Conservation (phyloP, 768 basidiomycete genomes). For the Pleurotus giganteus region DNA sequence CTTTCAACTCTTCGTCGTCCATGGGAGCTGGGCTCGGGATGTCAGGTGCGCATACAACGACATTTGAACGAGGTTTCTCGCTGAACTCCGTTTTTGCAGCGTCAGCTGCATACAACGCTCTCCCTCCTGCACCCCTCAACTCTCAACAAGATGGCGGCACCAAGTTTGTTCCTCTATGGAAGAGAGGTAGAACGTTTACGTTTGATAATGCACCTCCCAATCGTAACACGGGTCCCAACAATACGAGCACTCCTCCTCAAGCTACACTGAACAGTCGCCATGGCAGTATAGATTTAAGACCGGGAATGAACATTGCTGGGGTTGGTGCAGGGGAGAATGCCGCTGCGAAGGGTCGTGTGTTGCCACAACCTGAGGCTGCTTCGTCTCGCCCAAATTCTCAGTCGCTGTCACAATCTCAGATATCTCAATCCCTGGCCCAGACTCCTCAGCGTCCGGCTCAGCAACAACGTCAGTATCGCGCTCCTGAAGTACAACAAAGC, state of each 20-base stretch:
- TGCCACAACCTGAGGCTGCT: slow-evolving; percentile 1
- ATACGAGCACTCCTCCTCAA: background rate
- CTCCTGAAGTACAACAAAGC: background rate
- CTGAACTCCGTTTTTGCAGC: too few relatives aligned
- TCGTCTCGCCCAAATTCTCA: background rate
- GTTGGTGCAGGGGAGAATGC: background rate
- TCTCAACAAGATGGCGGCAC: slow-evolving; percentile 8
- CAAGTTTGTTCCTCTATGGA: slow-evolving; percentile 43
- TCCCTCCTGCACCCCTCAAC: background rate
- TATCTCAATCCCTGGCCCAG: background rate
- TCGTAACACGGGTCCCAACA: background rate
- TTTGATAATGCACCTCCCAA: background rate
- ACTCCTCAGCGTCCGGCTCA: background rate
- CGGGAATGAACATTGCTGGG: background rate
- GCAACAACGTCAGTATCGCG: background rate
- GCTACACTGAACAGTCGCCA: too few relatives aligned
- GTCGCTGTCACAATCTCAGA: background rate
- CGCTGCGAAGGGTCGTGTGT: slow-evolving; percentile 3
- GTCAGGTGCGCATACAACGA: background rate
- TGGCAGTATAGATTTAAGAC: too few relatives aligned
- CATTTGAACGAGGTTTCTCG: too few relatives aligned
- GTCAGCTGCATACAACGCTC: background rate
- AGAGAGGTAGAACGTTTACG: slow-evolving; percentile 23
- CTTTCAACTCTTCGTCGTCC: background rate
- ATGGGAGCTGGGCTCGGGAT: background rate